These are phyloP conservation scores for Raphanus hybrid DNA, from an alignment of 441 rosid genomes.

Conservation along the genomic window DNA sequence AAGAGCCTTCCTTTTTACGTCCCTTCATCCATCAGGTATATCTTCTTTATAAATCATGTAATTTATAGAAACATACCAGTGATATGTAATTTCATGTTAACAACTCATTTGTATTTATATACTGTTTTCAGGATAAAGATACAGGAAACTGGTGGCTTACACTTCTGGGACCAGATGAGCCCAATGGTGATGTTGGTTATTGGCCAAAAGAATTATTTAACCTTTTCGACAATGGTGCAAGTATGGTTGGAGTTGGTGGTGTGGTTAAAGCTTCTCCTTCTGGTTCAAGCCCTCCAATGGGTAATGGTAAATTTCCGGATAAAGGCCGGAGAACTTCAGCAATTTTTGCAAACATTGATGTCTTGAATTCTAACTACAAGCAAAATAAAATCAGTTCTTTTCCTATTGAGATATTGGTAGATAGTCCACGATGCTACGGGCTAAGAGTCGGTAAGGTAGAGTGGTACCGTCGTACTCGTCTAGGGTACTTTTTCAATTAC, in stretches of 20 bases:
- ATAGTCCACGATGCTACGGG: background rate
- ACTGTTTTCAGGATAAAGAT: background rate
- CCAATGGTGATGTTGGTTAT: background rate
- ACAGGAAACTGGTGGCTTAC: slow-evolving; percentile 19
- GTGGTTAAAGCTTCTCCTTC: background rate
- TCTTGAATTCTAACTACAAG: background rate
- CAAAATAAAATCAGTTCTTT: too few species aligned
- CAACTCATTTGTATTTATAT: background rate
- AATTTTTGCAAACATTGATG: background rate
- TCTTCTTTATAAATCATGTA: background rate
- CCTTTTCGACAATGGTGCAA: background rate
- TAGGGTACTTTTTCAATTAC: background rate
- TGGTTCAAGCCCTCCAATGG: slow-evolving; percentile 13
- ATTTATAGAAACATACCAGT: background rate
- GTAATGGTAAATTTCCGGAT: background rate
- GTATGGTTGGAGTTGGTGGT: slow-evolving; percentile 14
- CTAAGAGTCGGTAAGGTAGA: background rate
- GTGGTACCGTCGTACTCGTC: background rate
- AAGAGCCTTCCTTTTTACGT: background rate
- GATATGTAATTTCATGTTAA: background rate
- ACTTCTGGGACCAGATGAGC: background rate
- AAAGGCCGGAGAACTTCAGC: background rate
- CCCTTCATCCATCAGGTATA: slow-evolving; percentile 6
- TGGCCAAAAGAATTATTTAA: background rate
- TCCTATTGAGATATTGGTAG: background rate